Evolutionary conservation across 768 basidiomycete genomes (phyloP).

Genomic region (Amylocystis lapponica): DNA sequence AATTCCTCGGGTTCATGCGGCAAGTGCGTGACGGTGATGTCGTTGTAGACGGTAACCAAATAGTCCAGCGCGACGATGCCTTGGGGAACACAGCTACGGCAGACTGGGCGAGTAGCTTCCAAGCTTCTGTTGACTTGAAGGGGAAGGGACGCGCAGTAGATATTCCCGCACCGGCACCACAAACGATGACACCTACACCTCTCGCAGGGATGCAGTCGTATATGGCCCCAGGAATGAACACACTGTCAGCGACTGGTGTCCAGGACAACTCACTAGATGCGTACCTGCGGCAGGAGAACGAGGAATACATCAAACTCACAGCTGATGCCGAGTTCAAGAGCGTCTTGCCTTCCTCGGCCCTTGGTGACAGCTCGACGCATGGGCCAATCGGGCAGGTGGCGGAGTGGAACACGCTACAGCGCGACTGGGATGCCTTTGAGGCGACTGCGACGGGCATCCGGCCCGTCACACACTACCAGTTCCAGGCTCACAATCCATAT

Average conservation of each 20-base stretch:
- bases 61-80: conserved; percentile 47
- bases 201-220: neutral
- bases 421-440: conserved; percentile 79
- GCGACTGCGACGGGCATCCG: conserved; percentile 63
- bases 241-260: no score
- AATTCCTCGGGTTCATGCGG: conserved; percentile 82
- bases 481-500: conserved; percentile 78
- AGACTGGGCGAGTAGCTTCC: conserved; percentile 19
- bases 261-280: conserved; percentile 17
- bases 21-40: conserved; percentile 76
- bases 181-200: neutral
- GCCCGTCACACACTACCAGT: conserved; percentile 54
- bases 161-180: neutral
- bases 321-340: neutral
- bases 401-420: conserved; percentile 66
- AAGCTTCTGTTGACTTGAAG: conserved; percentile 41
- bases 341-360: neutral
- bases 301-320: conserved; percentile 21
- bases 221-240: neutral
- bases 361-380: conserved; percentile 2
- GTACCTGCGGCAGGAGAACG: conserved; percentile 29
- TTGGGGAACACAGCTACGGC: conserved; percentile 18
- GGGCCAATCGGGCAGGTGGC: conserved; percentile 13
- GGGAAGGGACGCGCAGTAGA: conserved; percentile 49
- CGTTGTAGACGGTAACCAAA: conserved; percentile 70